These are phyloP conservation scores for Pterocarpus macrocarpus DNA, from an alignment of 306 rosid genomes.

Conservation along the genomic window DNA sequence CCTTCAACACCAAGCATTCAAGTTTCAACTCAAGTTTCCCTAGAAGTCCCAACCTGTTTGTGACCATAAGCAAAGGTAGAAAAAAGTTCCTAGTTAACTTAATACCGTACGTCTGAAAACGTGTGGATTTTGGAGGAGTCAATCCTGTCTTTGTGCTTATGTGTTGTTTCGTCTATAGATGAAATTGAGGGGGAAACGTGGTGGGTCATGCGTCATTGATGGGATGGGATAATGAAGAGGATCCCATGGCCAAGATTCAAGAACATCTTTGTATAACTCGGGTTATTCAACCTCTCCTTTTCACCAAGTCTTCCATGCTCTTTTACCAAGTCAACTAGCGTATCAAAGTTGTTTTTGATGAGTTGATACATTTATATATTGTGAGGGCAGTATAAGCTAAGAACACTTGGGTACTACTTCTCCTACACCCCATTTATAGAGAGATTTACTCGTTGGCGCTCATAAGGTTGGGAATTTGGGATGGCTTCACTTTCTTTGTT, in stretches of 20 bases:
- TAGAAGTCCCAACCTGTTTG: no score
- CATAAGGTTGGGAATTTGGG: not conserved
- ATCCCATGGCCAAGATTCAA: no score
- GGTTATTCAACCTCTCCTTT: not conserved
- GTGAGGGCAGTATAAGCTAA: not conserved
- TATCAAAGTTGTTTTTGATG: slow-evolving; percentile 3
- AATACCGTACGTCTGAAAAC: no score
- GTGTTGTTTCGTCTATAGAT: not conserved
- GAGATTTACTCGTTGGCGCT: not conserved
- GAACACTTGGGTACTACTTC: not conserved
- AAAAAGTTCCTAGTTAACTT: no score
- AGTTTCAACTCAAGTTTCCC: no score
- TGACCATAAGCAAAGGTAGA: no score
- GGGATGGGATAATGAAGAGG: not conserved
- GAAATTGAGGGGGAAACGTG: no score
- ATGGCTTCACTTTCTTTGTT: slow-evolving; percentile 41
- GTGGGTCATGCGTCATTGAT: not conserved
- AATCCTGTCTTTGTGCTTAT: not conserved
- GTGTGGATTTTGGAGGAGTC: not conserved
- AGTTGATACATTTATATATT: not conserved
- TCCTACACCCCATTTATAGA: not conserved
- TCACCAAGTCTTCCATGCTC: slow-evolving; percentile 22
- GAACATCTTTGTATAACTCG: not conserved
- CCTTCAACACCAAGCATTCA: no score
- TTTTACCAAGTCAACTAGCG: slow-evolving; percentile 40